Conservation (phyloP, 306 rosid species). For the Corylus americana region DNA sequence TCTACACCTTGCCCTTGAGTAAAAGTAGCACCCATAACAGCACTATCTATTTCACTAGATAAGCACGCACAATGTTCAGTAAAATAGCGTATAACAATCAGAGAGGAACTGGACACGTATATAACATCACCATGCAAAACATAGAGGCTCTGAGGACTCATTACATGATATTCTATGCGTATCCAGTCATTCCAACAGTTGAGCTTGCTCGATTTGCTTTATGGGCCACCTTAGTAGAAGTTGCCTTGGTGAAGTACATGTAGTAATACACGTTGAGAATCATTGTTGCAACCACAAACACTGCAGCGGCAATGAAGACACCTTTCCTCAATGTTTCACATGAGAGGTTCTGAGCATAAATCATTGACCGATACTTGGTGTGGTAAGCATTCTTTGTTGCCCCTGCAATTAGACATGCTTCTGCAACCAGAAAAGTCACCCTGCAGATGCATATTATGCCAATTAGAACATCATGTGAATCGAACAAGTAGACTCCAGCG, state of each 20-base stretch:
- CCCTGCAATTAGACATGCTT: conserved; percentile 88
- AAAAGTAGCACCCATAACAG: background rate
- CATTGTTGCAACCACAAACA: conserved; percentile 88
- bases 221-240: conserved; percentile 52
- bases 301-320: conserved; percentile 77
- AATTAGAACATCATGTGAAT: background rate
- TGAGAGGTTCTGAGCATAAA: conserved; percentile 78
- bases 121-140: conserved; percentile 27
- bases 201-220: conserved; percentile 72
- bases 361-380: conserved; percentile 74
- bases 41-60: conserved; percentile 7
- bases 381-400: conserved; percentile 92
- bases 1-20: background rate
- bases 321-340: conserved; percentile 92
- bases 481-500: background rate
- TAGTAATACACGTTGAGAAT: conserved; percentile 83
- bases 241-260: conserved; percentile 91
- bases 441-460: conserved; percentile 31
- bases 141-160: conserved; percentile 22
- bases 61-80: conserved; percentile 14
- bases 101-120: conserved; percentile 23
- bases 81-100: conserved; percentile 25
- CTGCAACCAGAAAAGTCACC: conserved; percentile 79
- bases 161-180: conserved; percentile 44
- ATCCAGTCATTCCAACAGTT: conserved; percentile 80